Percentiles rank a stretch among this genome's conserved stretches.
phyloP scores from a whole-genome alignment of 225 moss, liverwort and hornwort species.

The Anthoceros angustus region DNA sequence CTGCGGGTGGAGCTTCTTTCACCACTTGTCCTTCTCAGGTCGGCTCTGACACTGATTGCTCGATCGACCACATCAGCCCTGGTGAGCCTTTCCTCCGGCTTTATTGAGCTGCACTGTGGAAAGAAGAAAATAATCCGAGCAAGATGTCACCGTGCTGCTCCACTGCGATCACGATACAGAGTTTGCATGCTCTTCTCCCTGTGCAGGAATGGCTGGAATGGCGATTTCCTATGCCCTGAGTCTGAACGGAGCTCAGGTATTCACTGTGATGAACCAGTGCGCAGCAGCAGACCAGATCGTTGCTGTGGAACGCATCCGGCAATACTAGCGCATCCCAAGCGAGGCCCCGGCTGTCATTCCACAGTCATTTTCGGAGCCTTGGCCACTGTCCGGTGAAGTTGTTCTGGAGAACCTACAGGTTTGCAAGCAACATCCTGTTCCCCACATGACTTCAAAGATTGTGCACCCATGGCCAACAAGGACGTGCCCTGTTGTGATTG shows the following conservation, averaged over 20 bases:
- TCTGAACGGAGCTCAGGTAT: conserved; percentile 29
- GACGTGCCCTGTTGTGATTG: too few relatives aligned
- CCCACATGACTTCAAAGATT: too few relatives aligned
- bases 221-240: conserved; percentile 34
- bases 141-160: too few relatives aligned
- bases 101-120: too few relatives aligned
- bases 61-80: conserved; percentile 20
- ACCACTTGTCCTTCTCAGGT: conserved; percentile 23
- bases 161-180: too few relatives aligned
- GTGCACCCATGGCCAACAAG: too few relatives aligned
- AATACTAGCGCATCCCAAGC: conserved; percentile 25
- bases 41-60: conserved; percentile 24
- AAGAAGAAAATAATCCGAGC: neutral
- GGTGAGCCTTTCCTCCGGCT: conserved; percentile 12
- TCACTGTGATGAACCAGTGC: conserved; percentile 27
- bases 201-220: conserved; percentile 18
- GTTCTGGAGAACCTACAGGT: neutral
- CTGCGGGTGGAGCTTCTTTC: conserved; percentile 35
- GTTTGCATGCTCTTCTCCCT: too few relatives aligned
- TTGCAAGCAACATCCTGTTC: too few relatives aligned
- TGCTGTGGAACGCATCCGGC: conserved; percentile 27
- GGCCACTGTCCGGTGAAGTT: neutral
- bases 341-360: conserved; percentile 24
- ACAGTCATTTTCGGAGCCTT: conserved; percentile 12
- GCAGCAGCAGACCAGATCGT: conserved; percentile 40